A percentile compares a stretch with the other conserved stretches of the same genome.
phyloP scores from a whole-genome alignment of 192 early-diverging fungal species.

The Piromyces finnis region DNA sequence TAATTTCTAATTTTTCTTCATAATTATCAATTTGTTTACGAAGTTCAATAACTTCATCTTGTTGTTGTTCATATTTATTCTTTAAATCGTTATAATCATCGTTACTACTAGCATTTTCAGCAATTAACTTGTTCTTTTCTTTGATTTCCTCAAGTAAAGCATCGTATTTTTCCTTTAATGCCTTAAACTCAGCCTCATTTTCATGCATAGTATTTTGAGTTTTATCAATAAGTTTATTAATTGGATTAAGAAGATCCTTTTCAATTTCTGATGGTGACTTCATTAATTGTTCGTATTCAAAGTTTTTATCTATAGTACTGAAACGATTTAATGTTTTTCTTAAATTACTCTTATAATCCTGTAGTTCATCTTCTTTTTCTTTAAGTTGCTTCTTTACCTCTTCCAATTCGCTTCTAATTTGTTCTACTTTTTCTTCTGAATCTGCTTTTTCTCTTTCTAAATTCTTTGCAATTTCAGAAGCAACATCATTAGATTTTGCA shows the following conservation, averaged over 20 bases:
- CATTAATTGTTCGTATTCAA: background rate
- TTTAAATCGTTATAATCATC: background rate
- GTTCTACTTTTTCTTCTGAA: background rate
- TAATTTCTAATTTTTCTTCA: background rate
- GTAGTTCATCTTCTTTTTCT: background rate
- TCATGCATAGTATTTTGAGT: background rate
- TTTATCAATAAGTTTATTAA: background rate
- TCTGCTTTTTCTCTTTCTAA: background rate
- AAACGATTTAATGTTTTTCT: background rate
- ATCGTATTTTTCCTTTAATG: background rate
- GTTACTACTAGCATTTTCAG: background rate
- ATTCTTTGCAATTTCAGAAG: background rate
- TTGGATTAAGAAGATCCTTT: background rate
- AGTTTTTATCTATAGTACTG: background rate
- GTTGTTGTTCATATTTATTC: background rate
- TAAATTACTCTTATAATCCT: background rate
- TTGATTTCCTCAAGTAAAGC: background rate
- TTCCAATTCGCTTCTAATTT: background rate
- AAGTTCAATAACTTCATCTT: background rate
- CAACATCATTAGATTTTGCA: background rate
- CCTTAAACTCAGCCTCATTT: background rate
- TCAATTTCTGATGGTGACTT: background rate
- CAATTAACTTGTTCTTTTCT: background rate
- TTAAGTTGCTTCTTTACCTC: background rate
- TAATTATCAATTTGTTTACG: background rate